Evolutionary conservation across 1,139 yeast genomes (phyloP), one percentile per base, ranked within the genome.

Genomic region (Suhomyces bolitotheri): DNA sequence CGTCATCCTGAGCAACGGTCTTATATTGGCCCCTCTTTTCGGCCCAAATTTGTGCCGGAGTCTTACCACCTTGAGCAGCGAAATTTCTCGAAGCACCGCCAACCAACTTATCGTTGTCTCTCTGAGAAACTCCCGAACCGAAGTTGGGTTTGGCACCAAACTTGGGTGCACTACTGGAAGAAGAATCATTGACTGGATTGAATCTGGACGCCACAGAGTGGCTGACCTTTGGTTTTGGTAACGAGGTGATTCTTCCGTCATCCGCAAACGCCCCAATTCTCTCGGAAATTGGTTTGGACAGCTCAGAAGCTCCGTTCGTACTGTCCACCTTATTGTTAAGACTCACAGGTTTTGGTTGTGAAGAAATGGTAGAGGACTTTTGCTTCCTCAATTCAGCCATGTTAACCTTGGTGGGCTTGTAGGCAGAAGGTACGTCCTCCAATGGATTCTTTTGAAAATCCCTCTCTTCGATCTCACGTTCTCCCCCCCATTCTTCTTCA

Each of bases 21-120:
- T 69, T 74, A 50, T 66, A 76, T 50, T 78, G 73, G 33, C 86
- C 92, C 58, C 82, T 82, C 69, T 81, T 87, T 59, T 87, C 96
- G 14, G 97, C 97, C 97, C 97, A 89, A 24, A 86, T 56, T 62
- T 89, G 97, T 23, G 96, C 96, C 20, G 97, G 97, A 4, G 96
- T 85, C 63, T 87, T 86, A 42, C 96, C 96, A 40, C 75, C 78
- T 46, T 76, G 76, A 33, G 86, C 69, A 42, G 79, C 95, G 58
- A 79, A 84, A 56, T 82, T 76, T 60, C 82, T 77, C 37, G 81
- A 76, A 26, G 76, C 62, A 24, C 90, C 95, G 31, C 85, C 81
- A 26, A 75, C 73, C 7, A 78, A 64, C 39, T 75, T 73, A 28
- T 77, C 75, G 29, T 58, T 62, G 36, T 53, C 54, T 23, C 45